Evolutionary conservation across 352 stramenopile genomes (phyloP).

Genomic region (Globisporangium barbulae): DNA sequence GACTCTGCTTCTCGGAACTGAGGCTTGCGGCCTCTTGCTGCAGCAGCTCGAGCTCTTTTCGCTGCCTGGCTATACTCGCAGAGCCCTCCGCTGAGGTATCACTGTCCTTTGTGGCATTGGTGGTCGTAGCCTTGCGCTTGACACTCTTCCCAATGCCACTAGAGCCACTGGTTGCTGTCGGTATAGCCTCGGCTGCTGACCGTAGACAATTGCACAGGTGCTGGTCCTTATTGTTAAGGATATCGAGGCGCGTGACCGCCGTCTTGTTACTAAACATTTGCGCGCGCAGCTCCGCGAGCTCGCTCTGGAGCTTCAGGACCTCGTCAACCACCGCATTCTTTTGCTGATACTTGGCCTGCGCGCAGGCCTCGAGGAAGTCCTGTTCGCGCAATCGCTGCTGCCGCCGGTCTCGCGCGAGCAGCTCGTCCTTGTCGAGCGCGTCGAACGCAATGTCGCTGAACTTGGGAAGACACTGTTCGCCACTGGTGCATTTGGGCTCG

Average conservation of each 20-base stretch:
- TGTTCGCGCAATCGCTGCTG: constrained; percentile 41
- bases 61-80: constrained; percentile 20
- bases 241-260: constrained; percentile 35
- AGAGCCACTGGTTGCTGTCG: background rate
- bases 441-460: constrained; percentile 16
- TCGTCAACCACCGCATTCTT: constrained; percentile 49
- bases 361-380: constrained; percentile 55
- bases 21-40: constrained; percentile 31
- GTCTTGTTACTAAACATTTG: constrained; percentile 40
- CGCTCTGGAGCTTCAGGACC: constrained; percentile 47
- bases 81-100: constrained; percentile 1
- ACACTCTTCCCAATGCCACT: background rate
- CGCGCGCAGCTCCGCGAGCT: constrained; percentile 32
- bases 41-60: constrained; percentile 42
- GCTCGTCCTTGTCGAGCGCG: constrained; percentile 49
- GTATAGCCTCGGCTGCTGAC: constrained; percentile 1
- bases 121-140: constrained; percentile 11
- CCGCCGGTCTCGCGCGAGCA: constrained; percentile 38
- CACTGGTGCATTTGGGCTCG: background rate
- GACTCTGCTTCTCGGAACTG: constrained; percentile 21
- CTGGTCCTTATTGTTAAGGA: constrained; percentile 55
- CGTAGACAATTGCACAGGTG: constrained; percentile 52
- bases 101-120: constrained; percentile 4
- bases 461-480: background rate
- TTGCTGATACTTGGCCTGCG: constrained; percentile 56